phyloP scores from a whole-genome alignment of 371 early-diverging fungal genomes.

The Mortierella sp. region DNA sequence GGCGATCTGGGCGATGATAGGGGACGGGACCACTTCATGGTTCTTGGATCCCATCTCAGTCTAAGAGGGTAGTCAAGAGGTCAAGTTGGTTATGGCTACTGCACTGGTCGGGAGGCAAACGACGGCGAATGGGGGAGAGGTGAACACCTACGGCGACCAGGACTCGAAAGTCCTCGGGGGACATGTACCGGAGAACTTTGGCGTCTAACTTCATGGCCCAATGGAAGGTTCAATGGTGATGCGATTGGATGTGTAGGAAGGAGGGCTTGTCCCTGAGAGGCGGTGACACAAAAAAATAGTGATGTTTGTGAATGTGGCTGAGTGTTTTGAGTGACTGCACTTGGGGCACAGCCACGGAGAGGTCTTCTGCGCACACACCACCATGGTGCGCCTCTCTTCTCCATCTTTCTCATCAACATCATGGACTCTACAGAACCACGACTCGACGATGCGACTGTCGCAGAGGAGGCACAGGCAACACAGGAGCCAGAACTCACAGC shows the following conservation, averaged over 20 bases:
- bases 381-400: not conserved
- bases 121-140: not conserved
- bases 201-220: constrained; percentile 93
- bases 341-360: too few relatives aligned
- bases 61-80: too few relatives aligned
- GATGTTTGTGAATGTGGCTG: not conserved
- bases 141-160: constrained; percentile 83
- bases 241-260: too few relatives aligned
- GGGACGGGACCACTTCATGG: constrained; percentile 95
- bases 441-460: not conserved
- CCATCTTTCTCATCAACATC: not conserved
- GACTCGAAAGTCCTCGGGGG: constrained; percentile 93
- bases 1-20: constrained; percentile 90
- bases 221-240: not conserved
- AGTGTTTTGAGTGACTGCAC: constrained; percentile 26
- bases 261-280: not conserved
- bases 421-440: constrained; percentile 17
- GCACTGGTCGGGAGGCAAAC: too few relatives aligned
- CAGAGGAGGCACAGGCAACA: constrained; percentile 3
- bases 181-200: constrained; percentile 93
- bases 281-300: constrained; percentile 3
- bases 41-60: constrained; percentile 97
- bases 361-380: not conserved
- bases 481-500: constrained; percentile 34
- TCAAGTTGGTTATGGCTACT: too few relatives aligned